These are phyloP conservation scores for Scheffersomyces ergatensis DNA, from an alignment of 805 yeast genomes.

Conservation along the genomic window DNA sequence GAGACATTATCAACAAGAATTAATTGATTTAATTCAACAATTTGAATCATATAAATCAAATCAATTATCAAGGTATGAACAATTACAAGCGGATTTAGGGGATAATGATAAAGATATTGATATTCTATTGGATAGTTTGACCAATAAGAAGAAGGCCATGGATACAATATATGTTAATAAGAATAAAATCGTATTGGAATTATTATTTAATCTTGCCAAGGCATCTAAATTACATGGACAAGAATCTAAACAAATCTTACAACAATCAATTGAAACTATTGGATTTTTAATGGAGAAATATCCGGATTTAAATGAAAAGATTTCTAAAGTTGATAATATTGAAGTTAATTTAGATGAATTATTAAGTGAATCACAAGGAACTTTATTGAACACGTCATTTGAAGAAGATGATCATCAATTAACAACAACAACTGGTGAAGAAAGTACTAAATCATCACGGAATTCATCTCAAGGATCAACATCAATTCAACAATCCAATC, in stretches of 20 bases:
- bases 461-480: not conserved
- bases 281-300: constrained; percentile 32
- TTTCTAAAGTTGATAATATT: constrained; percentile 23
- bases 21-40: constrained; percentile 33
- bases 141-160: constrained; percentile 45
- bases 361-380: constrained; percentile 29
- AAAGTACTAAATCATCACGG: constrained; percentile 1
- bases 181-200: constrained; percentile 42
- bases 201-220: constrained; percentile 42
- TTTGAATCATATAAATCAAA: constrained; percentile 37
- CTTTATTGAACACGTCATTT: constrained; percentile 30
- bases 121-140: constrained; percentile 47
- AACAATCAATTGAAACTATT: constrained; percentile 47
- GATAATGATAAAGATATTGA: constrained; percentile 49
- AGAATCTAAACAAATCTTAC: constrained; percentile 43
- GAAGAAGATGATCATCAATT: constrained; percentile 20
- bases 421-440: constrained; percentile 5
- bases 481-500: constrained; percentile 8
- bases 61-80: constrained; percentile 29
- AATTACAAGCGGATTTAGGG: constrained; percentile 34
- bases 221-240: constrained; percentile 49
- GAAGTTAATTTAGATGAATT: constrained; percentile 34
- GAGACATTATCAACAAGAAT: constrained; percentile 43
- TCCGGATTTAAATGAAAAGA: constrained; percentile 32
- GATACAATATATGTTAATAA: constrained; percentile 49